These are phyloP conservation scores for Pelargonium myrrhifolium DNA, from an alignment of 441 rosid species.

Conservation along the genomic window DNA sequence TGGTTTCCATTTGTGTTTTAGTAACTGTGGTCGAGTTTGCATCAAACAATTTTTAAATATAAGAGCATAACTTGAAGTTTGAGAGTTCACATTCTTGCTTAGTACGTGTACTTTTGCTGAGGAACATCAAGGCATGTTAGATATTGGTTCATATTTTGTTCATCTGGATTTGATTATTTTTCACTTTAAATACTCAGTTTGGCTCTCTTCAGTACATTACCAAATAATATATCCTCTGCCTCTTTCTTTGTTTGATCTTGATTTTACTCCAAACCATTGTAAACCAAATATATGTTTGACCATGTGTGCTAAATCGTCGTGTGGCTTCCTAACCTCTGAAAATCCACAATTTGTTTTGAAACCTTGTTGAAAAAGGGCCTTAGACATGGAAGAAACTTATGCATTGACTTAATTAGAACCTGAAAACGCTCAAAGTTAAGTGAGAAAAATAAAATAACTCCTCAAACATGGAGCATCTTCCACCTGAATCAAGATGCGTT, in stretches of 20 bases:
- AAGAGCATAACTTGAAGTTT: no score
- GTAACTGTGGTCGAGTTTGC: background rate
- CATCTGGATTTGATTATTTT: background rate
- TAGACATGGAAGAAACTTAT: no score
- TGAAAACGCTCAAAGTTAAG: no score
- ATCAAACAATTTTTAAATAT: background rate
- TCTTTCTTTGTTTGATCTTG: background rate
- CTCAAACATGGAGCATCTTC: no score
- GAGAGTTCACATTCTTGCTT: no score
- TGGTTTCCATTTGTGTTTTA: background rate
- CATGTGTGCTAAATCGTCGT: background rate
- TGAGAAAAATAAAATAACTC: no score
- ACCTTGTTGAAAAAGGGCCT: background rate
- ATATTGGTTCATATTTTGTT: background rate
- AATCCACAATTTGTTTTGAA: background rate
- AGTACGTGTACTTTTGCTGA: no score
- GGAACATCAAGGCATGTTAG: no score
- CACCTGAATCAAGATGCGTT: no score
- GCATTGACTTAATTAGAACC: no score
- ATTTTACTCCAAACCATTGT: background rate
- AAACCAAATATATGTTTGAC: background rate
- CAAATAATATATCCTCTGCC: background rate
- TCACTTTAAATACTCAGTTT: background rate
- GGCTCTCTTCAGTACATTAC: background rate
- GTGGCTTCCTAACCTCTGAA: background rate